These are phyloP conservation scores for Funneliformis mosseae DNA, from an alignment of 192 early-diverging fungal genomes.

Conservation along the genomic window DNA sequence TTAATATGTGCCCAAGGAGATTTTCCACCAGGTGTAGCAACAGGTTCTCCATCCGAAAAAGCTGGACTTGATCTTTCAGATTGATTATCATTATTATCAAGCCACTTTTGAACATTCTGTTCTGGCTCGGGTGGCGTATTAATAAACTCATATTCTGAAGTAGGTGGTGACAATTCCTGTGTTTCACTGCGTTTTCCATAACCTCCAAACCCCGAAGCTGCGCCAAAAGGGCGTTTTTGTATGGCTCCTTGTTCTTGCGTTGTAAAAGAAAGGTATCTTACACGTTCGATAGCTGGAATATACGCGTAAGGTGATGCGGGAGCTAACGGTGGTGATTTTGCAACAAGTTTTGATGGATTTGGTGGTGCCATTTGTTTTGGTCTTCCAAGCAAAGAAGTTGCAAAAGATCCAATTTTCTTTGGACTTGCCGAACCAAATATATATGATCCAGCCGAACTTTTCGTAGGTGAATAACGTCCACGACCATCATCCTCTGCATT, in stretches of 20 bases:
- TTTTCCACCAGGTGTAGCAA: not conserved
- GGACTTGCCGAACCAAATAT: constrained; percentile 46
- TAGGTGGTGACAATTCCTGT: not conserved
- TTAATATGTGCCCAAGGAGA: constrained; percentile 30
- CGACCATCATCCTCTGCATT: constrained; percentile 25
- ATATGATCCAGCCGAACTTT: constrained; percentile 33
- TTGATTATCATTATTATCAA: constrained; percentile 6
- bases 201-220: not conserved
- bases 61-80: not conserved
- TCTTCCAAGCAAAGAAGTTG: constrained; percentile 37
- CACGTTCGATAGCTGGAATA: constrained; percentile 50
- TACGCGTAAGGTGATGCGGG: constrained; percentile 49
- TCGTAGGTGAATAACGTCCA: constrained; percentile 34
- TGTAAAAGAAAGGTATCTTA: constrained; percentile 45
- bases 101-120: constrained; percentile 1
- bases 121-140: not conserved
- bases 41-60: not conserved
- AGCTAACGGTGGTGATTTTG: constrained; percentile 44
- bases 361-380: constrained; percentile 37
- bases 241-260: constrained; percentile 26
- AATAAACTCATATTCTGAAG: constrained; percentile 6
- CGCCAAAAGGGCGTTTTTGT: constrained; percentile 16
- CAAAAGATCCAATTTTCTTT: constrained; percentile 38
- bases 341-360: constrained; percentile 33
- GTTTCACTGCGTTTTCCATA: not conserved